Evolutionary conservation across 352 stramenopile species (phyloP).

Genomic region (Peronosclerospora sorghi): DNA sequence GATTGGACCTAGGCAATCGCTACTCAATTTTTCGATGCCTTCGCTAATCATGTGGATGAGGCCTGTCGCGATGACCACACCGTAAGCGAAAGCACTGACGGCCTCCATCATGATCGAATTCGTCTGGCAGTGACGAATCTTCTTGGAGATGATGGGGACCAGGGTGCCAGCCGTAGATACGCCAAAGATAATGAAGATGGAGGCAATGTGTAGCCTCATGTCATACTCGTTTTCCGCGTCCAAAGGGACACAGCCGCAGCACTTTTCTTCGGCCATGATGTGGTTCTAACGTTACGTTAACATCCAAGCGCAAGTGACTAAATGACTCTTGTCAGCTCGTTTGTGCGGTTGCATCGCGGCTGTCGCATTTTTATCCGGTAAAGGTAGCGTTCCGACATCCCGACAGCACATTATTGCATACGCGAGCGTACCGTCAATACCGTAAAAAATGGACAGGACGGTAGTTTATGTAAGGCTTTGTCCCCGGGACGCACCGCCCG

Average conservation of each 20-base stretch:
- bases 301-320: too few species aligned
- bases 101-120: constrained; percentile 40
- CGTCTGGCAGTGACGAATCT: constrained; percentile 20
- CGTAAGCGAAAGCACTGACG: constrained; percentile 48
- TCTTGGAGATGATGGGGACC: constrained; percentile 33
- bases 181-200: constrained; percentile 45
- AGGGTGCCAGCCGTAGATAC: constrained; percentile 32
- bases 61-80: constrained; percentile 52
- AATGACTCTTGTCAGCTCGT: too few species aligned
- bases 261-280: constrained; percentile 31
- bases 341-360: too few species aligned
- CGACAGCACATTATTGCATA: too few species aligned
- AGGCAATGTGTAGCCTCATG: constrained; percentile 32
- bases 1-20: constrained; percentile 40
- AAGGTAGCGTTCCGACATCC: too few species aligned
- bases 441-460: too few species aligned
- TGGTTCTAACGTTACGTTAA: too few species aligned
- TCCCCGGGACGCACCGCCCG: too few species aligned
- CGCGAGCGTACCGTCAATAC: too few species aligned
- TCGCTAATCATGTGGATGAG: constrained; percentile 72
- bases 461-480: too few species aligned
- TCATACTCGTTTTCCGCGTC: constrained; percentile 30
- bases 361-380: too few species aligned
- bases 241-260: constrained; percentile 31
- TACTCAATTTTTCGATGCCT: constrained; percentile 38